These are phyloP conservation scores for Magnaporthiopsis rhizophila DNA, from an alignment of 2,329 filamentous ascomycete species.

Conservation along the genomic window DNA sequence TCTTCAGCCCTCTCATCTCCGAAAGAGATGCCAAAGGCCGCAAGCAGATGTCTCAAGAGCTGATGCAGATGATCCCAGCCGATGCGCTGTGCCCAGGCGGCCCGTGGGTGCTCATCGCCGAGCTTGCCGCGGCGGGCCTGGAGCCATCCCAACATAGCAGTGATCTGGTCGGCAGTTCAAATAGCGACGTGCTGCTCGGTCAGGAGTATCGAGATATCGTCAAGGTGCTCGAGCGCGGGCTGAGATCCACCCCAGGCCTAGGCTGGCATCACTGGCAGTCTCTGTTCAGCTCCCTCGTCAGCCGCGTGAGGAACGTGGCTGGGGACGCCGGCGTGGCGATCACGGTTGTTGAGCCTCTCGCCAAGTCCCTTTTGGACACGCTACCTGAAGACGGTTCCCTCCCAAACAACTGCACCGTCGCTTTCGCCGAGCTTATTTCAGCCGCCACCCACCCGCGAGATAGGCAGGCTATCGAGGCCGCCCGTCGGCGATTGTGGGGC, in stretches of 20 bases:
- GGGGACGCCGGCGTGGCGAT: slow-evolving; percentile 61
- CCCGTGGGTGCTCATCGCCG: slow-evolving; percentile 43
- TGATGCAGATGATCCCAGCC: slow-evolving; percentile 40
- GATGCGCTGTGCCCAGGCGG: slow-evolving; percentile 38
- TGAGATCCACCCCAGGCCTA: slow-evolving; percentile 40
- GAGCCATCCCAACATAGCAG: slow-evolving; percentile 29
- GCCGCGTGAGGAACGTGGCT: slow-evolving; percentile 51
- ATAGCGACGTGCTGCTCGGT: slow-evolving; percentile 41
- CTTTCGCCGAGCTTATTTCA: slow-evolving; percentile 34
- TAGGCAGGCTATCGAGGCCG: slow-evolving; percentile 55
- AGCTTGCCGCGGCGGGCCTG: slow-evolving; percentile 35
- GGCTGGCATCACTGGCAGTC: slow-evolving; percentile 39
- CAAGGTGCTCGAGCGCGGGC: slow-evolving; percentile 57
- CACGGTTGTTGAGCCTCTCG: slow-evolving; percentile 62
- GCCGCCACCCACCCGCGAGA: slow-evolving; percentile 49
- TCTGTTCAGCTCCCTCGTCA: slow-evolving; percentile 49
- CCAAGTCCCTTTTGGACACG: slow-evolving; percentile 42
- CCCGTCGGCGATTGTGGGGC: slow-evolving; percentile 60
- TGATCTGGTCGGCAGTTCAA: slow-evolving; percentile 29
- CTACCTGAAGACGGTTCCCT: slow-evolving; percentile 15
- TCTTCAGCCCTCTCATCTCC: slow-evolving; percentile 52
- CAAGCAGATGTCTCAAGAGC: slow-evolving; percentile 40
- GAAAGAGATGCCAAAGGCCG: slow-evolving; percentile 36
- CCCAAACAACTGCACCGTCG: slow-evolving; percentile 23
- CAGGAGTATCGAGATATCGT: slow-evolving; percentile 64